Percentiles rank a stretch among this genome's conserved stretches.
Conservation (phyloP, 805 yeast genomes). For the Kregervanrija pseudodelftensis region DNA sequence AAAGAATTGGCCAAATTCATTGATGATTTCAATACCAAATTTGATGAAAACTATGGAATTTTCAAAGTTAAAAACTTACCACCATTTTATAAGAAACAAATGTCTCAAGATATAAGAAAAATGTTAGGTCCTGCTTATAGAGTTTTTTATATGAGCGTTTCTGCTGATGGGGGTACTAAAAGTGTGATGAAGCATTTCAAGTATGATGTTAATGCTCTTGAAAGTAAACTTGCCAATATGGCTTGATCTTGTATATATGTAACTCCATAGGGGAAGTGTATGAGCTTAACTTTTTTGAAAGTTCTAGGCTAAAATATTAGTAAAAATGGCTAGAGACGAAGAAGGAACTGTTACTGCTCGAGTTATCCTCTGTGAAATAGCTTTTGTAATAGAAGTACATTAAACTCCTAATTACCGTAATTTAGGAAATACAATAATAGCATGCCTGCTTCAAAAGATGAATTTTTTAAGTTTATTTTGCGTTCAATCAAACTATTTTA, state of each 20-base stretch:
- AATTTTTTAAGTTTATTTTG: no score
- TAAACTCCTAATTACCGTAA: no score
- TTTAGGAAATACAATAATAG: no score
- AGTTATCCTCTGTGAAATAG: no score
- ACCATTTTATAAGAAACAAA: constrained; percentile 42
- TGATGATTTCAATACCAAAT: constrained; percentile 65
- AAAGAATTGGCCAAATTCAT: constrained; percentile 68
- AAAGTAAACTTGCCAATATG: constrained; percentile 10
- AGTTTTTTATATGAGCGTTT: constrained; percentile 75
- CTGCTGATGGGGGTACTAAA: constrained; percentile 63
- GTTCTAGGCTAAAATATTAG: no score
- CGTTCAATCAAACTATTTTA: no score
- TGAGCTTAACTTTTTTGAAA: no score
- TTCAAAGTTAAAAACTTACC: constrained; percentile 43
- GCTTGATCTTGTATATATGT: no score
- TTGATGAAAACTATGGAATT: constrained; percentile 67
- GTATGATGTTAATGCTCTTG: constrained; percentile 42
- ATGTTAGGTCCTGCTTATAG: constrained; percentile 73
- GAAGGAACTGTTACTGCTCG: neutral
- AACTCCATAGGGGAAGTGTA: no score
- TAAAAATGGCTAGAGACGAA: neutral
- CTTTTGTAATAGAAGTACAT: no score
- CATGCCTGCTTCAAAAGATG: no score
- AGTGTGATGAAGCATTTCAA: constrained; percentile 64
- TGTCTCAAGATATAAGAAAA: constrained; percentile 69